Evolutionary conservation across 106 monocot genomes (phyloP), one percentile per base, ranked within the genome.

Genomic region (Gastrodia elata): DNA sequence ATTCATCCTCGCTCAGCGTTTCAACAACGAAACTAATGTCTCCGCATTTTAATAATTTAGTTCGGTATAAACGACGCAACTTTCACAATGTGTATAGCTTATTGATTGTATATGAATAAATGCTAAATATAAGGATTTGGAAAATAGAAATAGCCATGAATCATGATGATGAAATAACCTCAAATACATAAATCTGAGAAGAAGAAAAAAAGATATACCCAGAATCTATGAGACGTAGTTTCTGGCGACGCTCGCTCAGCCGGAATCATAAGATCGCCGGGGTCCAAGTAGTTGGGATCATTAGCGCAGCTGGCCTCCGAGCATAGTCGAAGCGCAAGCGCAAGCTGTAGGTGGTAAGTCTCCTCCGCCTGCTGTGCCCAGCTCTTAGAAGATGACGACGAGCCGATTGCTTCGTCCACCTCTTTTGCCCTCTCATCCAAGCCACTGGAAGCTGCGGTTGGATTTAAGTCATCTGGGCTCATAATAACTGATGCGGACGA

Each of bases 321-420:
- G 72, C 93, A 93, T 40, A 98, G 85, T 39, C 93, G 82, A 32
- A 98, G 85, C 8, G 97, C 97, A 26, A 98, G 82, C 14, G 93
- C 93, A 33, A 93, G 90, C 84, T 98, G 97, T 13, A 98, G 84
- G 74, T 93, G 97, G 76, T 93, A 98, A 8, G 90, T 82, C 84
- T 98, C 97, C 86, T 98, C 93, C 9, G 93, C 93, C 84, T 98
- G 97, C 90, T 93, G 97, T 33, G 97, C 93, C 97, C 93, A 98
- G 84, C 93, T 93, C 86, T 85, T 93, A 61, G 79, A 52, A 20
- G 77, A 75, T 15, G 75, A 77, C 1, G 75, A 44, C 10, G 74
- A 10, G 16, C n/a, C 20, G 38, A 32, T 37, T 25, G 32, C 84
- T 38, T 30, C 58, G 56, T 13, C 74, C 33, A 14, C 72, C 38